Percentiles rank a stretch among this genome's conserved stretches.
These are phyloP conservation scores for Dissoconium aciculare DNA, from an alignment of 2,329 filamentous ascomycete species.

Conservation along the genomic window DNA sequence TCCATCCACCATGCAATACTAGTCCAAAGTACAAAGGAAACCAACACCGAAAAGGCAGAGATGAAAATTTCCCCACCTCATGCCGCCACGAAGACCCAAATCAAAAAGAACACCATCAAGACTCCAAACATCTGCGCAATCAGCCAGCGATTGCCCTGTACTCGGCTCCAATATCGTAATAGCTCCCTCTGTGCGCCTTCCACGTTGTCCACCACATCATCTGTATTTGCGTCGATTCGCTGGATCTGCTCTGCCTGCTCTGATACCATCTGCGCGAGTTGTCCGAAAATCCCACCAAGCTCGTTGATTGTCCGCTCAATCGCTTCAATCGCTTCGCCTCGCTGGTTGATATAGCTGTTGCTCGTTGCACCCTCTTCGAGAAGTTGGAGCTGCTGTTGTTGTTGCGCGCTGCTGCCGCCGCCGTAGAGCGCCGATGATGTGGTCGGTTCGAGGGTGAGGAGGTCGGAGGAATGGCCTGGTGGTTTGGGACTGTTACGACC, in stretches of 20 bases:
- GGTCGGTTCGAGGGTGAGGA: conserved; percentile 41
- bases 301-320: conserved; percentile 94
- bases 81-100: conserved; percentile 25
- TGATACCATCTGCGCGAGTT: conserved; percentile 89
- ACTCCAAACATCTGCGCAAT: conserved; percentile 76
- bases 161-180: conserved; percentile 90
- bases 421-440: conserved; percentile 26
- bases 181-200: conserved; percentile 87
- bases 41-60: no score
- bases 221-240: conserved; percentile 90
- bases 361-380: conserved; percentile 83
- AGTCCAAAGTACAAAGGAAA: no score
- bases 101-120: conserved; percentile 60
- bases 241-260: conserved; percentile 98
- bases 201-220: conserved; percentile 97
- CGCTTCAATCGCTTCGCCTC: conserved; percentile 89
- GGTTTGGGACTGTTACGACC: conserved; percentile 35
- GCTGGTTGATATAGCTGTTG: conserved; percentile 82
- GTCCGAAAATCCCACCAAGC: conserved; percentile 81
- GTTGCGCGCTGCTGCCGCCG: conserved; percentile 37
- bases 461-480: conserved; percentile 22
- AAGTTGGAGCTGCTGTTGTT: conserved; percentile 67
- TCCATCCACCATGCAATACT: no score
- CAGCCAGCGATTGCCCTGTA: conserved; percentile 90
- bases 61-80: no score